Evolutionary conservation across 495 filamentous ascomycete species (phyloP), one percentile per base, ranked within the genome.

Genomic region (Talaromyces nanjingensis): DNA sequence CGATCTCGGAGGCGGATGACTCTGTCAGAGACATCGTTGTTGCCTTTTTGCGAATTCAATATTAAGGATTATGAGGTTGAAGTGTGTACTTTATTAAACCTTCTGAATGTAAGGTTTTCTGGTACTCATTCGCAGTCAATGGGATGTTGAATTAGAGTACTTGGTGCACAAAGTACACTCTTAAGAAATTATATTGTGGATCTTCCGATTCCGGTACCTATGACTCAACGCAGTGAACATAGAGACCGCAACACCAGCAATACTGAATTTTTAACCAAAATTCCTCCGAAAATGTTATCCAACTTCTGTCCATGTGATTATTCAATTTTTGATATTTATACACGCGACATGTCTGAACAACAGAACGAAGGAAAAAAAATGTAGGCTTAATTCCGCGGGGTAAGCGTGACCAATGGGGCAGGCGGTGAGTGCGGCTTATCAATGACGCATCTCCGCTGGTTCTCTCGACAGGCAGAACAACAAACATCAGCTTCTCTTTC

Each of bases 21-120:
- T 86, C 86, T n/a, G 90, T 91, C 59, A 93, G 75, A 64, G 90
- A 91, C 90, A 93, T 93, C 12, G 52, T 20, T 16, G n/a, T 20
- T 18, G 37, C 12, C 14, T 42, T 42, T 42, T 14, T 42, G 37
- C 9, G 37, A 42, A 16, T 4, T 6, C 14, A 5, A 54, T 54
- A 54, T 24, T 5, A 14, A 54, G 8, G 37, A 5, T 3, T 16
- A 6, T 42, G 14, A 16, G 2, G 0, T 42, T 6, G 37, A 6
- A 42, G 3, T 16, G 37, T 42, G 4, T 6, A 42, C 2, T 5
- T 6, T 42, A 42, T 42, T 0, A 8, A 6, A 7, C 4, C 37
- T 42, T 16, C 4, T 12, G 37, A 9, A 42, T 42, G 37, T 42
- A 42, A 16, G 37, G 4, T 4, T 42, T 42, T 42, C 11, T 4